Evolutionary conservation across 371 early-diverging fungal species (phyloP).

Genomic region (Lichtheimia ramosa): DNA sequence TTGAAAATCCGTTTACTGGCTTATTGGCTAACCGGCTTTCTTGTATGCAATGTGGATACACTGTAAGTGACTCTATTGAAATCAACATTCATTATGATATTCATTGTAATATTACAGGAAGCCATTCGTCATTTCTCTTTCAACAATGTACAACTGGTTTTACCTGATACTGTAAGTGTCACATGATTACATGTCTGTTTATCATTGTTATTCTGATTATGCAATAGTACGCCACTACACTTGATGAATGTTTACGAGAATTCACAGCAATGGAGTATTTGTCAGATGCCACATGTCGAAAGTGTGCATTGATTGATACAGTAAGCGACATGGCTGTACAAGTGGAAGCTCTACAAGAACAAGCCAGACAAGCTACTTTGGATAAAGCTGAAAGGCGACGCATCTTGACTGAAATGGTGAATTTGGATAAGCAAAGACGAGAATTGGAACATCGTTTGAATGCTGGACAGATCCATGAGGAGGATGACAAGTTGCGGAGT

Average conservation of each 20-base stretch:
- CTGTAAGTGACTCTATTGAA: slow-evolving; percentile 30
- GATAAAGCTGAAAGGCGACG: slow-evolving; percentile 21
- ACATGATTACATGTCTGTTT: neutral
- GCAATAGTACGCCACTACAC: slow-evolving; percentile 46
- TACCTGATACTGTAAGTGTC: slow-evolving; percentile 54
- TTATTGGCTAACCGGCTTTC: slow-evolving; percentile 69
- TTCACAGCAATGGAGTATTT: slow-evolving; percentile 71
- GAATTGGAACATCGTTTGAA: slow-evolving; percentile 13
- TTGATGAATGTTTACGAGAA: slow-evolving; percentile 64
- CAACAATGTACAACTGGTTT: slow-evolving; percentile 67
- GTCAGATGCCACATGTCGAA: slow-evolving; percentile 70
- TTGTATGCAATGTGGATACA: slow-evolving; percentile 78
- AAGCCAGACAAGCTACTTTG: slow-evolving; percentile 41
- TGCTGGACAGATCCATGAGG: slow-evolving; percentile 9
- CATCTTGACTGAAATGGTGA: slow-evolving; percentile 24
- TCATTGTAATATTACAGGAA: slow-evolving; percentile 35
- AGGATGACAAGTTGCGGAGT: slow-evolving; percentile 6
- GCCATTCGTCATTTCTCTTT: slow-evolving; percentile 77
- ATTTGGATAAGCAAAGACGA: slow-evolving; percentile 24
- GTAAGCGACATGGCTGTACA: slow-evolving; percentile 22
- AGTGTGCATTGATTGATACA: slow-evolving; percentile 67
- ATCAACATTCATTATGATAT: neutral
- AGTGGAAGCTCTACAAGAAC: slow-evolving; percentile 40
- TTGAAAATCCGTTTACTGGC: slow-evolving; percentile 68
- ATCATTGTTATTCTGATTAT: neutral